phyloP scores from a whole-genome alignment of 148 eudicot genomes.

The Camellia sinensis region DNA sequence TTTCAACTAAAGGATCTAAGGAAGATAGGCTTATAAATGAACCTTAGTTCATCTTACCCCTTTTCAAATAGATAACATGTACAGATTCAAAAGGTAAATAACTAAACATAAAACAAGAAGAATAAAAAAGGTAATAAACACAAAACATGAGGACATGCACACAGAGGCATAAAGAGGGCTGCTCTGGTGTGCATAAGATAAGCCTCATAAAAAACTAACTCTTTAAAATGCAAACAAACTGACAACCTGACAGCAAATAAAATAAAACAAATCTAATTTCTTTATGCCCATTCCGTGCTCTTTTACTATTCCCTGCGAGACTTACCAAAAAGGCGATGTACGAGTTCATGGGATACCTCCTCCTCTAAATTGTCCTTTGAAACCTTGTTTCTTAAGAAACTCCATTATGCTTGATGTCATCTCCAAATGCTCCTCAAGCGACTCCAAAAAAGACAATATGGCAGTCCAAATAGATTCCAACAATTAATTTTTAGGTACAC shows the following conservation, averaged over 20 bases:
- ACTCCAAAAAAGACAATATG: too few relatives aligned
- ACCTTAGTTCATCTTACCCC: not conserved
- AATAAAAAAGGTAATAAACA: too few relatives aligned
- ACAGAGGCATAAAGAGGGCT: not conserved
- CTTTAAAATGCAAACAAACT: not conserved
- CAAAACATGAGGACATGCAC: too few relatives aligned
- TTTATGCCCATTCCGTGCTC: not conserved
- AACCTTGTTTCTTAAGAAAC: too few relatives aligned
- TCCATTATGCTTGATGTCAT: too few relatives aligned
- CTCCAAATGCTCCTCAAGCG: too few relatives aligned
- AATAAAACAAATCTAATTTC: not conserved
- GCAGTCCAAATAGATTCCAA: too few relatives aligned
- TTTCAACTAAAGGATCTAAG: not conserved
- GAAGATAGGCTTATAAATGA: not conserved
- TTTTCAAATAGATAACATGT: not conserved
- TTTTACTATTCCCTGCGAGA: too few relatives aligned
- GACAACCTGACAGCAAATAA: not conserved
- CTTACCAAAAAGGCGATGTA: too few relatives aligned
- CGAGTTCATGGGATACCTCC: too few relatives aligned
- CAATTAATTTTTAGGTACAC: too few relatives aligned
- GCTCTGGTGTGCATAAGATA: not conserved
- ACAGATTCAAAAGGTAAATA: not conserved
- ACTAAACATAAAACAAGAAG: not conserved
- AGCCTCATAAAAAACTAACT: not conserved
- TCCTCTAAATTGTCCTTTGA: too few relatives aligned